Evolutionary conservation across 371 early-diverging fungal species (phyloP), one percentile per base, ranked within the genome.

Genomic region (Rhizopus microsporus): DNA sequence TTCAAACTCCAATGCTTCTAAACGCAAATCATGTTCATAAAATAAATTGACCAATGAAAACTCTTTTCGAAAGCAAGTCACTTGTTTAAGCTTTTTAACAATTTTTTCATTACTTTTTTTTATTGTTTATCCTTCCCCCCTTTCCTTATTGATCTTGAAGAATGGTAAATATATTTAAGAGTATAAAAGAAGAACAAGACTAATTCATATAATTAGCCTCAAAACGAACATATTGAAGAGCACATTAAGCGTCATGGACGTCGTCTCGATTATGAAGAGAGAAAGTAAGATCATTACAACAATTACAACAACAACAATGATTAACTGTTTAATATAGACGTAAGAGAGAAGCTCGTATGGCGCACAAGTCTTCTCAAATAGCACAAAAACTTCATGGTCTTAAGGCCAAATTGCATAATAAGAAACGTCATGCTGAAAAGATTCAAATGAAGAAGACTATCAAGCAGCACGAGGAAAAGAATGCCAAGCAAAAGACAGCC

Each of bases 171-270:
- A 15, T 31, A 30, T 35, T n/a, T 35, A 3, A 42, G 3, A 34
- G 2, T 12, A 3, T 33, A 30, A 10, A 9, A 4, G 1, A 42
- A 7, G 16, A 54, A 15, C 5, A 43, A 43, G 17, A 34, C 32
- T n/a, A 4, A 34, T 51, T 44, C 17, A 7, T 29, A 10, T 38
- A 32, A 38, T 37, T 72, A 88, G 99, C 98, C 99, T 65, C 99
- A 99, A 88, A 98, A 99, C 92, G 97, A 99, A 79, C 99, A 98
- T 83, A 98, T 99, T 79, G 99, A 99, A 85, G 93, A 97, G 78
- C 82, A 93, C 65, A 97, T 99, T 70, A 98, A 96, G 84, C 87
- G 92, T 74, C 93, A 97, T 85, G 99, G 99, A 69, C 92, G 98
- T 60, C 88, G 95, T 58, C 83, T 99, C 60, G 95, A 99, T 84